Base-by-base conservation (phyloP, 164 flowering plant species). In the Nymphaea thermarum region DNA sequence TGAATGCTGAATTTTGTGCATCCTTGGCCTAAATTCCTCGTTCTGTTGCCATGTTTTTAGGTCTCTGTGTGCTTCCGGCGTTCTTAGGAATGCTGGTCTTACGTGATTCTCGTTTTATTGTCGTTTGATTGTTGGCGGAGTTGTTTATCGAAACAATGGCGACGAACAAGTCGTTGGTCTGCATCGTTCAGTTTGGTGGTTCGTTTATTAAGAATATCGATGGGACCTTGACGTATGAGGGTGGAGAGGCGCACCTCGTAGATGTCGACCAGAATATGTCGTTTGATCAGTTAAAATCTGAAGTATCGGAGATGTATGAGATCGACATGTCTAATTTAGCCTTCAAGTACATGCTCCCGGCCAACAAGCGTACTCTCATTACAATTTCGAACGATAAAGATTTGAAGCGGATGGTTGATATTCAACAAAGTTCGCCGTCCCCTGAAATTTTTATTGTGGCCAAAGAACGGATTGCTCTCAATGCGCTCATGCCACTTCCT, bases 171-270 rank as follows among this genome's bases (percentile, higher is more conserved):
- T 51, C 57, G 14, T 51, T 51, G 57, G 14, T 51, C 14, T 51
- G 57, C 3, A 15, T 51, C 12, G 57, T 51, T 73, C 95, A 86
- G 74, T 82, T 77, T 70, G 86, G 88, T 51, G 97, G 97, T 17
- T 77, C 83, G 43, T 87, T 91, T 82, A 77, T 75, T 60, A 81
- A 80, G 4, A 81, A 75, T 62, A 80, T 76, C 55, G 97, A 87
- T 74, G 95, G 91, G 5, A 73, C 85, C 43, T 64, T 88, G 79
- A 70, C 80, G 60, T 91, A 89, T 73, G 74, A 41, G 61, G 91
- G 88, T 65, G 95, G 95, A 68, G 97, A 86, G 65, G 95, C 97
- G 44, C 83, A 89, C 76, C 88, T 93, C 11, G 66, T 87, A 10
- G 85, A 82, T 68, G 79, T 89, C 62, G 79, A 71, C 70, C 74